Evolutionary conservation across 345 rosid species (phyloP), one percentile per base, ranked within the genome.

Genomic region (Firmiana major): DNA sequence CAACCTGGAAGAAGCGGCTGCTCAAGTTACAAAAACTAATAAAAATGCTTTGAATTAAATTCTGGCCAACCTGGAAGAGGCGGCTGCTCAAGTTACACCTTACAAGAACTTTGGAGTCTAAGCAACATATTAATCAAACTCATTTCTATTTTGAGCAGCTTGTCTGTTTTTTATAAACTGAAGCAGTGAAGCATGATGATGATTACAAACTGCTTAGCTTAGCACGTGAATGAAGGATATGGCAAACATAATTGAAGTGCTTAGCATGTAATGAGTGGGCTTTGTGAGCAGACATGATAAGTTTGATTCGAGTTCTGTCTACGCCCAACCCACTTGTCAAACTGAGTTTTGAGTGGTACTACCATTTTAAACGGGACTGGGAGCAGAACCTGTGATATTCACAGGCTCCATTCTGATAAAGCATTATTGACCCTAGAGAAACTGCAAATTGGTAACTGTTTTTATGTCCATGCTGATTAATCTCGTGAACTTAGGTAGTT

Each of bases 21-120:
- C 34, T 58, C 31, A 58, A 22, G 63, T 22, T 57, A 49, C n/a
- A n/a, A n/a, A n/a, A n/a, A n/a, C n/a, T n/a, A n/a, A 10, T 49
- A 13, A 15, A 15, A 49, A 49, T 49, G 19, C 19, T 1, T 13
- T 49, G 54, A 1, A 55, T 17, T 55, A n/a, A 58, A 21, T 58
- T 58, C 15, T 65, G 49, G 49, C 70, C 70, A 65, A 65, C 49
- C 70, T 40, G 70, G 70, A 40, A 40, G 48, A 66, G 42, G 42
- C 66, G 66, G 42, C 66, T 21, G 48, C 34, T 58, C 31, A 58
- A 22, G 63, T 22, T 57, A 49, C n/a, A n/a, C n/a, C n/a, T n/a
- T n/a, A n/a, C 58, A 6, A 2, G 2, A 53, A 0, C 0, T 53
- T 53, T 53, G 22, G 58, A 53, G 17, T 2, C 19, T 53, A 53